Conservation (phyloP, 2,329 filamentous ascomycete species). For the Phialocephala sp. region DNA sequence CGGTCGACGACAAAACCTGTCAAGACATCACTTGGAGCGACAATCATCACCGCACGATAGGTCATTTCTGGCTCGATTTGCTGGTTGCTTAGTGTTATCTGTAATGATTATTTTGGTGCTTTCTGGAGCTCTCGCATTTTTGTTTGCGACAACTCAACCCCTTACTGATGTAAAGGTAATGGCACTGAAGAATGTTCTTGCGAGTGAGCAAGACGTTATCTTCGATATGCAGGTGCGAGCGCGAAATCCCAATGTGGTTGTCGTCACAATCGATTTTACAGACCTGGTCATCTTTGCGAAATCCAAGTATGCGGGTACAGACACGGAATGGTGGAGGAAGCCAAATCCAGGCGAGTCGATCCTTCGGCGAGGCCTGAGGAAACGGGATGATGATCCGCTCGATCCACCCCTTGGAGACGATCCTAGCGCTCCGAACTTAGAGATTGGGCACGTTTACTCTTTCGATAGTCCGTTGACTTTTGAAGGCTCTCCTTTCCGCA, state of each 20-base stretch:
- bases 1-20: slow-evolving; percentile 58
- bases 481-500: slow-evolving; percentile 86
- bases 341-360: slow-evolving; percentile 37
- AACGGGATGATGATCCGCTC: slow-evolving; percentile 41
- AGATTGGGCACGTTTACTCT: slow-evolving; percentile 84
- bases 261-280: slow-evolving; percentile 83
- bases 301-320: slow-evolving; percentile 82
- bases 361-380: slow-evolving; percentile 45
- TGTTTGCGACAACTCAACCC: slow-evolving; percentile 90
- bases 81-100: slow-evolving; percentile 85
- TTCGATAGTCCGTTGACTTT: slow-evolving; percentile 91
- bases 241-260: slow-evolving; percentile 90
- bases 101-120: slow-evolving; percentile 82
- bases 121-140: slow-evolving; percentile 84
- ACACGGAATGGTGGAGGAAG: slow-evolving; percentile 59
- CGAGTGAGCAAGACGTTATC: slow-evolving; percentile 94
- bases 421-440: slow-evolving; percentile 76
- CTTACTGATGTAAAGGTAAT: slow-evolving; percentile 79
- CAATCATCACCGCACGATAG: slow-evolving; percentile 68
- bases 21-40: slow-evolving; percentile 73
- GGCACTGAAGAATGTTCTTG: slow-evolving; percentile 86
- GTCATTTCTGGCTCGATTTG: slow-evolving; percentile 73
- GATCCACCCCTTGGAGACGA: slow-evolving; percentile 60
- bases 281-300: slow-evolving; percentile 95
- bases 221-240: slow-evolving; percentile 88